Evolutionary conservation across 305 asterid genomes (phyloP).

Genomic region (Striga hermonthica): DNA sequence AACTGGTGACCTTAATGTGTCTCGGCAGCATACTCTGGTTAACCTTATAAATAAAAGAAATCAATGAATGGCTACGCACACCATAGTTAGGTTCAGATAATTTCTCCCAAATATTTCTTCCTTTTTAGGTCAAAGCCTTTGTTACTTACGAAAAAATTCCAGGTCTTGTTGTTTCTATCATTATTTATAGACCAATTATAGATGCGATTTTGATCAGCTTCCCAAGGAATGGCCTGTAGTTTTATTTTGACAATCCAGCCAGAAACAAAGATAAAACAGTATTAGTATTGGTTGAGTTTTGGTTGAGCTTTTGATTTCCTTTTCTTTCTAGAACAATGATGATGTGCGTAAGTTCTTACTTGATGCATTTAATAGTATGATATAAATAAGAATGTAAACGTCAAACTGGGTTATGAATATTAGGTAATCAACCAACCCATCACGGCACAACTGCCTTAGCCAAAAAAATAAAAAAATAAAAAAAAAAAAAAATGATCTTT

Average conservation of each 20-base stretch:
- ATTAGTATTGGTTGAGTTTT: neutral
- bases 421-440: neutral
- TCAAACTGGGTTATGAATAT: constrained; percentile 2
- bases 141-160: neutral
- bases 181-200: neutral
- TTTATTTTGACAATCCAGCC: constrained; percentile 5
- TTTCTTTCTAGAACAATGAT: neutral
- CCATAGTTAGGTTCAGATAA: constrained; percentile 18
- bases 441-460: neutral
- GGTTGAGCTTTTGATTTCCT: neutral
- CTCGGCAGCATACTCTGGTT: constrained; percentile 11
- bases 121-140: neutral
- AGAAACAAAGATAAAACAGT: neutral
- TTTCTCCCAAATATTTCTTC: constrained; percentile 5
- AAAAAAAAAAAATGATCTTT: neutral
- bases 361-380: neutral
- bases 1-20: constrained; percentile 20
- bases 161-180: neutral
- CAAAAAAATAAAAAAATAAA: neutral
- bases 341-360: neutral
- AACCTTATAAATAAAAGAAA: constrained; percentile 12
- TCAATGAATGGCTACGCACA: constrained; percentile 21
- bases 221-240: constrained; percentile 3
- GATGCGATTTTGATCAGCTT: neutral
- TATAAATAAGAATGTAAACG: neutral